phyloP scores from a whole-genome alignment of 2,329 filamentous ascomycete species.

The Pyrenochaeta sp. region DNA sequence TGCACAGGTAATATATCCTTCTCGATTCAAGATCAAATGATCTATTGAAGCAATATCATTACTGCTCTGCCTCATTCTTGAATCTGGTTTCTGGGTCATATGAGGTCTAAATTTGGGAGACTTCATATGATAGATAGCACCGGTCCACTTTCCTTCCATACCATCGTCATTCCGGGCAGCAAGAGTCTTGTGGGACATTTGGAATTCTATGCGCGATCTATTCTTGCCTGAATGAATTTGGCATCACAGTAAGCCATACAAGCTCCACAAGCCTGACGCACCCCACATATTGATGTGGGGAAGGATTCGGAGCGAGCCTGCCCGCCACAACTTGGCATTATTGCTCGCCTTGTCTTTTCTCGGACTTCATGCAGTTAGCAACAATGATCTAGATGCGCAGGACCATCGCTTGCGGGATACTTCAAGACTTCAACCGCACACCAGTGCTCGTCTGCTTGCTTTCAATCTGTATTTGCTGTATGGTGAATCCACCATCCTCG shows the following conservation, averaged over 20 bases:
- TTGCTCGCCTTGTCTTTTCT: not conserved
- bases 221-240: not conserved
- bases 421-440: not conserved
- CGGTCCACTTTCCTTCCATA: not conserved
- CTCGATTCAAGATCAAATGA: not conserved
- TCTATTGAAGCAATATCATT: not conserved
- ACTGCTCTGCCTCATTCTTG: not conserved
- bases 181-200: not conserved
- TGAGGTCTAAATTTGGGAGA: not conserved
- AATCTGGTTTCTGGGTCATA: constrained; percentile 1
- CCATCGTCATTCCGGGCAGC: not conserved
- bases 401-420: not conserved
- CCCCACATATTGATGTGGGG: constrained; percentile 17
- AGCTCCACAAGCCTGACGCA: constrained; percentile 2
- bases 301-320: constrained; percentile 13
- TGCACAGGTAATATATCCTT: not conserved
- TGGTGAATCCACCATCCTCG: not conserved
- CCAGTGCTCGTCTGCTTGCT: not conserved
- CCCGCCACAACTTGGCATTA: not conserved
- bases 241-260: constrained; percentile 4
- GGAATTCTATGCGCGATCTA: not conserved
- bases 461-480: not conserved
- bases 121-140: not conserved
- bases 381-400: not conserved
- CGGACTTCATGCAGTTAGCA: not conserved